Evolutionary conservation across 345 rosid species (phyloP).

Genomic region (Eucalyptus curtisii): DNA sequence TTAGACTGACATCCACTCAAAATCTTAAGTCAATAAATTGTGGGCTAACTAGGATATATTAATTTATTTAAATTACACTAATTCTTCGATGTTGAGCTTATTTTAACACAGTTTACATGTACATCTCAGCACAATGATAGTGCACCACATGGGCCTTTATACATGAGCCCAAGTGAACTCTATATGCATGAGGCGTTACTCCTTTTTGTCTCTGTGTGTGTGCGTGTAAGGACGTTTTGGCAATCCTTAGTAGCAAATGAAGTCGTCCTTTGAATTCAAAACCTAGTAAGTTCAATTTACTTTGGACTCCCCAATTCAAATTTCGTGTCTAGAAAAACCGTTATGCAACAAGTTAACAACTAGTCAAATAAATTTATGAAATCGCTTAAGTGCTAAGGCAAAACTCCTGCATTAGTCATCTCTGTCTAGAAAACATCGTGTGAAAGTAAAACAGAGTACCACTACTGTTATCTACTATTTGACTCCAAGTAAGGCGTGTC

Average conservation of each 20-base stretch:
- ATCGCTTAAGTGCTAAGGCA: background rate
- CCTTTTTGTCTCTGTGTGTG: too few relatives aligned
- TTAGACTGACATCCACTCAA: too few relatives aligned
- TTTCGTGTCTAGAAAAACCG: background rate
- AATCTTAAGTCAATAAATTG: background rate
- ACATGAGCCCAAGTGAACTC: background rate
- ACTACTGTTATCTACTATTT: background rate
- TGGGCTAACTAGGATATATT: background rate
- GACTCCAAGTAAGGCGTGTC: background rate
- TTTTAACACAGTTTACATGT: background rate
- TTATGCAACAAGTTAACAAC: background rate
- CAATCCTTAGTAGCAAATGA: background rate
- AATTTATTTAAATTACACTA: background rate
- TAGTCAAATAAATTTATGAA: background rate
- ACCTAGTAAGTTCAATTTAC: background rate
- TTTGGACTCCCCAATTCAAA: background rate
- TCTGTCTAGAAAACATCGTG: background rate
- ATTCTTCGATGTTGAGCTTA: background rate
- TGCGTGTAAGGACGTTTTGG: background rate
- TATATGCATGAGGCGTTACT: background rate
- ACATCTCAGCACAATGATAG: background rate
- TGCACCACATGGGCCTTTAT: background rate
- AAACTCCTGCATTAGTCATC: background rate
- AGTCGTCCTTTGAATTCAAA: background rate
- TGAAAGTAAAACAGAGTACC: too few relatives aligned